These are phyloP conservation scores for Santalum album DNA, from an alignment of 164 flowering plant genomes.

Conservation along the genomic window DNA sequence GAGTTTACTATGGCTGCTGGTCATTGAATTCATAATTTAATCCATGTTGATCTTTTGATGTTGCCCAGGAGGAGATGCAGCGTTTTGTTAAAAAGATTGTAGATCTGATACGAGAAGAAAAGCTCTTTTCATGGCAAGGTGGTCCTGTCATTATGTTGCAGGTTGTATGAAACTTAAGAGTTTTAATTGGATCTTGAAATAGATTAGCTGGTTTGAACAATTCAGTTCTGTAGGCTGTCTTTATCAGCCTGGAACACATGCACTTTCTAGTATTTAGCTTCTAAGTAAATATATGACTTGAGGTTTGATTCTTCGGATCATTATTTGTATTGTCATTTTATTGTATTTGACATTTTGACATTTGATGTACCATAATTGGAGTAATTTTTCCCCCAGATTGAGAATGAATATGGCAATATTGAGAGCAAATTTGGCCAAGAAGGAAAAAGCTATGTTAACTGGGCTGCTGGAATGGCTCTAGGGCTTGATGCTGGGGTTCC, in stretches of 20 bases:
- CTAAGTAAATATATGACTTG: too few relatives aligned
- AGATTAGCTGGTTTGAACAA: too few relatives aligned
- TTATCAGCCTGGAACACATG: too few relatives aligned
- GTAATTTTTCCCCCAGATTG: constrained; percentile 49
- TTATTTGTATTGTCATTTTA: too few relatives aligned
- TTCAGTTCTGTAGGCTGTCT: too few relatives aligned
- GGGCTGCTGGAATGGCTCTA: constrained; percentile 91
- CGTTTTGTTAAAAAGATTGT: constrained; percentile 74
- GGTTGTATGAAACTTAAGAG: constrained; percentile 27
- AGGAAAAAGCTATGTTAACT: constrained; percentile 70
- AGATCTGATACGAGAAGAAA: constrained; percentile 69
- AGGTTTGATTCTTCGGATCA: too few relatives aligned
- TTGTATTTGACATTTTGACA: not conserved
- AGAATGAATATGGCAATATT: constrained; percentile 88
- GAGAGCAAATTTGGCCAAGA: constrained; percentile 48
- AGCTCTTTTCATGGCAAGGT: constrained; percentile 91
- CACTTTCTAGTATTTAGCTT: too few relatives aligned
- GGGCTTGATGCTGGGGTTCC: constrained; percentile 92
- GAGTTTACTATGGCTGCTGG: not conserved
- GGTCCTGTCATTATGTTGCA: constrained; percentile 92
- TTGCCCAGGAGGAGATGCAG: constrained; percentile 74
- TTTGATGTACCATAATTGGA: not conserved
- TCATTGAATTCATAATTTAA: not conserved
- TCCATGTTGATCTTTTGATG: not conserved
- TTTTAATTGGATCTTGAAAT: too few relatives aligned